Conservation (phyloP, 225 moss, liverwort and hornwort genomes). For the Anthoceros angustus region DNA sequence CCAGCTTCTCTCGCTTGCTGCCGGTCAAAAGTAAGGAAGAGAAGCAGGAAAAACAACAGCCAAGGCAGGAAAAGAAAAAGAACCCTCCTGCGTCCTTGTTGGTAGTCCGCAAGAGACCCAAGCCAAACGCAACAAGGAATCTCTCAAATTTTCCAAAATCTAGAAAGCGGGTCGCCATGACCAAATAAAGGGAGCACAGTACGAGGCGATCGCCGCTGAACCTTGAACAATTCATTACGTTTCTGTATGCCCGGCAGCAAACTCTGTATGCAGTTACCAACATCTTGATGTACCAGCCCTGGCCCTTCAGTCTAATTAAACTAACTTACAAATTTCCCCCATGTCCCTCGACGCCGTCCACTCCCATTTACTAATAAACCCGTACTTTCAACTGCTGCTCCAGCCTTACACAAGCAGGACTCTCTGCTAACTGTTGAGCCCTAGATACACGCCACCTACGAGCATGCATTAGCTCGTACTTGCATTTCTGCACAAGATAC, state of each 20-base stretch:
- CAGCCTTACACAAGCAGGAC: constrained; percentile 80
- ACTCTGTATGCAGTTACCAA: not conserved
- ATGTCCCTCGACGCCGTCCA: not conserved
- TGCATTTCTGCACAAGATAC: constrained; percentile 89
- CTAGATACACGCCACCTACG: constrained; percentile 54
- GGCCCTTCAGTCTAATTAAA: not conserved
- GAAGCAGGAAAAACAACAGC: too few relatives aligned
- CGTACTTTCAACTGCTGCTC: constrained; percentile 34
- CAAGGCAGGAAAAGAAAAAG: too few relatives aligned
- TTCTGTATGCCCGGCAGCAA: not conserved
- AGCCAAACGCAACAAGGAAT: too few relatives aligned
- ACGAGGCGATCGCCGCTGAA: too few relatives aligned
- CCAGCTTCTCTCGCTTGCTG: too few relatives aligned
- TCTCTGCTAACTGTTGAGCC: constrained; percentile 56
- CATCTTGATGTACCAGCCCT: not conserved
- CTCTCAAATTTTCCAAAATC: too few relatives aligned
- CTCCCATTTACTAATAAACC: not conserved
- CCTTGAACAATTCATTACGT: not conserved
- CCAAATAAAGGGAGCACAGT: too few relatives aligned
- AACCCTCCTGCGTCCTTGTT: too few relatives aligned
- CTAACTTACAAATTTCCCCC: not conserved
- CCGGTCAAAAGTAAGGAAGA: too few relatives aligned
- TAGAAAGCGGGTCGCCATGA: too few relatives aligned
- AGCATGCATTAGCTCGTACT: constrained; percentile 28
- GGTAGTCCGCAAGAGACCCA: too few relatives aligned